These are phyloP conservation scores for Allium cepa DNA, from an alignment of 106 monocot genomes.

Conservation along the genomic window DNA sequence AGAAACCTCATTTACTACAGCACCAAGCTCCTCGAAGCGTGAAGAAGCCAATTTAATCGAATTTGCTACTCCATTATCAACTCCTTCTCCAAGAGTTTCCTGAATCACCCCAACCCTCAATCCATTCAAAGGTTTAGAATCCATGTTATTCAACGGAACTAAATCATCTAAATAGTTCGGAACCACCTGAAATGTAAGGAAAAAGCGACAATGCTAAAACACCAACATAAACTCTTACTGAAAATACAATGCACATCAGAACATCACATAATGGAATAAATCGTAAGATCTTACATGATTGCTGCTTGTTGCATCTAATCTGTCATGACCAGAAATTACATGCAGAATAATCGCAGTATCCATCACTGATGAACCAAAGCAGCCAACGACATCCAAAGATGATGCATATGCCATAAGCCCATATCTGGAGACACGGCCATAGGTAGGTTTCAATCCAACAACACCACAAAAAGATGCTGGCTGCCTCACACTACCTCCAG, in stretches of 20 bases:
- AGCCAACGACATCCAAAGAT: constrained; percentile 87
- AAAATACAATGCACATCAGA: too few species aligned
- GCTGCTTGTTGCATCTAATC: constrained; percentile 82
- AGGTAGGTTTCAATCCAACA: constrained; percentile 91
- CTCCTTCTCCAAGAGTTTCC: constrained; percentile 85
- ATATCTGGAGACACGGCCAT: constrained; percentile 85
- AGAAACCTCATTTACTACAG: constrained; percentile 61
- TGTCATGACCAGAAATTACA: constrained; percentile 85
- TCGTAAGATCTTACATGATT: constrained; percentile 33
- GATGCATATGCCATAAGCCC: constrained; percentile 99
- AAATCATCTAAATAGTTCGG: constrained; percentile 57
- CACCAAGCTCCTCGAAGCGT: constrained; percentile 79
- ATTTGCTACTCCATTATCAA: constrained; percentile 57
- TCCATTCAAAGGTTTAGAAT: constrained; percentile 72
- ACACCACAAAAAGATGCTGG: constrained; percentile 99
- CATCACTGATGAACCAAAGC: constrained; percentile 69
- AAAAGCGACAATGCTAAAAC: constrained; percentile 8
- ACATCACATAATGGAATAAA: too few species aligned
- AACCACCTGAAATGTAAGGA: constrained; percentile 49
- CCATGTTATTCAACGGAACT: constrained; percentile 30
- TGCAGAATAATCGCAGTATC: constrained; percentile 70
- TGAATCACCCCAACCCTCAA: constrained; percentile 67
- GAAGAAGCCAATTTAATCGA: constrained; percentile 54
- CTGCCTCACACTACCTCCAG: constrained; percentile 96
- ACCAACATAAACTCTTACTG: background rate